A percentile compares a stretch with the other conserved stretches of the same genome.
phyloP scores from a whole-genome alignment of 139 green algal genomes.

The Chlorella sp. region DNA sequence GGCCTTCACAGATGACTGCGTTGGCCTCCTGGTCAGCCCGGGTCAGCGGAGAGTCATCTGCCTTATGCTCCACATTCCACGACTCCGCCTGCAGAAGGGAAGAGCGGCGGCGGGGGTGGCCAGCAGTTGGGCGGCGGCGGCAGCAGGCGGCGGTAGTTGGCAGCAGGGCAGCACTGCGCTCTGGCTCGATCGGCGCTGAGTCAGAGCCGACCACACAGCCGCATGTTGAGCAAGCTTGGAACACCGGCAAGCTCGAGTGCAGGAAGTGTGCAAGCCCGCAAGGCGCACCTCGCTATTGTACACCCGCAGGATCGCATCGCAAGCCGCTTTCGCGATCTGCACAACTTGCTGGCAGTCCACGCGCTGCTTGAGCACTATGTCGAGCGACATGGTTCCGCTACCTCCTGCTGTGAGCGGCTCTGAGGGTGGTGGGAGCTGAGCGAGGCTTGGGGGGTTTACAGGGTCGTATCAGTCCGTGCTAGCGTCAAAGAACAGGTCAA shows the following conservation, averaged over 20 bases:
- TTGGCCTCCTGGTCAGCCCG: constrained; percentile 81
- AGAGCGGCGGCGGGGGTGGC: neutral
- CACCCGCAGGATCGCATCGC: constrained; percentile 75
- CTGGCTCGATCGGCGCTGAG: neutral
- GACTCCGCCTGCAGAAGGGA: constrained; percentile 55
- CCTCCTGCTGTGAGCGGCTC: too few species aligned
- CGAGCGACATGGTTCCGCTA: neutral
- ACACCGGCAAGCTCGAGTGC: neutral
- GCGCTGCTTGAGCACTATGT: neutral
- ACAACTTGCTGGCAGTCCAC: constrained; percentile 59
- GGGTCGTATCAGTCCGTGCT: too few species aligned
- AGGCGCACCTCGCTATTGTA: constrained; percentile 66
- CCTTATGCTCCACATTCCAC: constrained; percentile 76
- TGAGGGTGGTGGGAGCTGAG: too few species aligned
- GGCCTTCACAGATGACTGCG: constrained; percentile 74
- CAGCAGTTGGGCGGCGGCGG: neutral
- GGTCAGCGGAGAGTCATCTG: constrained; percentile 81
- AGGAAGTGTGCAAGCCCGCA: neutral
- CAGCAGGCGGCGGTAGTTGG: neutral
- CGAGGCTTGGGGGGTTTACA: too few species aligned
- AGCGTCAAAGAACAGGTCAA: too few species aligned
- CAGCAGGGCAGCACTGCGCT: neutral
- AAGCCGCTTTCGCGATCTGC: constrained; percentile 68
- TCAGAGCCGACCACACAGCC: neutral
- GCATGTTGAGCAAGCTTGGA: neutral